Conservation (phyloP, 2,329 filamentous ascomycete genomes). For the Stromatinia cepivora region DNA sequence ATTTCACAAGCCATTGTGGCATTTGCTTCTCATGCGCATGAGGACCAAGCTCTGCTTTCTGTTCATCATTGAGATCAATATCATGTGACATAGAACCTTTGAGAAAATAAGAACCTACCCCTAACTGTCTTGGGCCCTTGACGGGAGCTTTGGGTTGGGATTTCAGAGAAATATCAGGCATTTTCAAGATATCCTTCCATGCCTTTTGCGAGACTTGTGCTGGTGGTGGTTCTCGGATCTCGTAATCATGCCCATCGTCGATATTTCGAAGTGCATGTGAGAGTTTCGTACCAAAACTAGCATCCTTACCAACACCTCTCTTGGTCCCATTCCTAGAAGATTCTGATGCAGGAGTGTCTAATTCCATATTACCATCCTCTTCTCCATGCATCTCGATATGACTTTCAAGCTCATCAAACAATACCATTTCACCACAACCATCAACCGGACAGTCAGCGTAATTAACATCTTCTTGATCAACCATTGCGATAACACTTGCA, state of each 20-base stretch:
- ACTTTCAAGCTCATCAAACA: slow-evolving; percentile 52
- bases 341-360: slow-evolving; percentile 16
- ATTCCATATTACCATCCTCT: slow-evolving; percentile 30
- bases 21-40: slow-evolving; percentile 73
- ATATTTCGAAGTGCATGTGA: slow-evolving; percentile 31
- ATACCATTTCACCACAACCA: slow-evolving; percentile 60
- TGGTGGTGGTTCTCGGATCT: slow-evolving; percentile 21
- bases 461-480: slow-evolving; percentile 39
- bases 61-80: slow-evolving; percentile 26
- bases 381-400: slow-evolving; percentile 59
- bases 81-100: slow-evolving; percentile 22
- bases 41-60: slow-evolving; percentile 64
- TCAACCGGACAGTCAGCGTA: slow-evolving; percentile 57
- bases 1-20: slow-evolving; percentile 65
- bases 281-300: slow-evolving; percentile 23
- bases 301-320: slow-evolving; percentile 21
- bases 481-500: slow-evolving; percentile 30
- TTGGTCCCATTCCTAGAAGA: background rate
- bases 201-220: slow-evolving; percentile 33
- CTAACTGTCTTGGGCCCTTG: slow-evolving; percentile 35
- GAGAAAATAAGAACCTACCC: slow-evolving; percentile 37
- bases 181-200: slow-evolving; percentile 41
- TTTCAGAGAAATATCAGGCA: slow-evolving; percentile 33
- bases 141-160: slow-evolving; percentile 6
- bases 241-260: slow-evolving; percentile 25